Evolutionary conservation across 1,284 basidiomycete genomes (phyloP), one percentile per base, ranked within the genome.

Genomic region (Ceratobasidium sp.): DNA sequence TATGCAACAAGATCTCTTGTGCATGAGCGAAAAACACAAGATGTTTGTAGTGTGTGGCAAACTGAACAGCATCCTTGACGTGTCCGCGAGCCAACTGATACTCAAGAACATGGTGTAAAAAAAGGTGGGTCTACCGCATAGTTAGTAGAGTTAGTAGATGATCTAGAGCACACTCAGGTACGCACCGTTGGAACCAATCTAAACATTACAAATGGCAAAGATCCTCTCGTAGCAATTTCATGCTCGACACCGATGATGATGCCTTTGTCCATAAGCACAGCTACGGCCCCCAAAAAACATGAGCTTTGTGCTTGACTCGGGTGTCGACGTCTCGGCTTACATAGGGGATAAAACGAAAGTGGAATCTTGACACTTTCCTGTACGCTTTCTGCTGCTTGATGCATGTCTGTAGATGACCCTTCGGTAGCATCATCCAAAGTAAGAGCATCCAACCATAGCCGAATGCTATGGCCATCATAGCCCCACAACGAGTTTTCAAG

Each of bases 401-500:
- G 23, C 83, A 80, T 40, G 85, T 77, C 66, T 28, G 33, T 23
- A 83, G 56, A 86, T 85, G 10, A 86, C 84, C 3, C 53, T 6
- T 23, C 44, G 15, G 13, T 12, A 28, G 91, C 23, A 18, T 55
- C 87, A 83, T 97, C 96, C 76, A 99, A 95, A 0, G 95, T 92
- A 64, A 99, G 87, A 0, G 97, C 97, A 84, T 99, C 97, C 44
- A 99, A 88, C 97, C 97, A 99, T 23, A 99, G 91, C 58, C 95
- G 89, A 83, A 99, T 94, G 13, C 91, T 91, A 78, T 90, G 89
- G 0, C 97, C 98, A 82, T 99, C 97, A 84, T 96, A 99, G 0
- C 94, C 97, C 97, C 97, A 99, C 15, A 99, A 87, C 9, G 97
- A 98, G 86, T 99, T 98, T 83, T 99, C 97, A 42, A 99, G 87